Conservation (phyloP, 495 filamentous ascomycete genomes). For the Podospora anserina region DNA sequence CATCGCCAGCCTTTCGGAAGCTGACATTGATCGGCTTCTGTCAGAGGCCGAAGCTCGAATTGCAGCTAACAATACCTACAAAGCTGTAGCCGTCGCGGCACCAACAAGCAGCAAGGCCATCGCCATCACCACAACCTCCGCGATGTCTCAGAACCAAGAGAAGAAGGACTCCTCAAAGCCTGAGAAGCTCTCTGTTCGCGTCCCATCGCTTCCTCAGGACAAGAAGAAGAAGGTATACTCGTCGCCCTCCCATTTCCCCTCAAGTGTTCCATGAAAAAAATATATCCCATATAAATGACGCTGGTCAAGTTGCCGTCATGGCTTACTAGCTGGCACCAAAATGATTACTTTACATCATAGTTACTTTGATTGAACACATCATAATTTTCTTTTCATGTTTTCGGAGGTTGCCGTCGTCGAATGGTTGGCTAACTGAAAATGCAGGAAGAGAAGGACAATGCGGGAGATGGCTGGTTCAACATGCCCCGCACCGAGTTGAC, state of each 20-base stretch:
- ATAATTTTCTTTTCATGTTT: slow-evolving; percentile 3
- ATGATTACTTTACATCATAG: slow-evolving; percentile 86
- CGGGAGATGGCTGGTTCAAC: slow-evolving; percentile 76
- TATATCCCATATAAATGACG: slow-evolving; percentile 42
- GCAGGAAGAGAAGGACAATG: slow-evolving; percentile 44
- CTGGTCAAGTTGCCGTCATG: slow-evolving; percentile 45
- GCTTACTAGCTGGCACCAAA: slow-evolving; percentile 44
- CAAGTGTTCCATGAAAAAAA: slow-evolving; percentile 38
- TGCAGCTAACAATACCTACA: slow-evolving; percentile 19
- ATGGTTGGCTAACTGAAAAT: slow-evolving; percentile 21
- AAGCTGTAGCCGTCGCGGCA: slow-evolving; percentile 14
- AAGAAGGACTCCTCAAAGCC: slow-evolving; percentile 16
- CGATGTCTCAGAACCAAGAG: slow-evolving; percentile 5
- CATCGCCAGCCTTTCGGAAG: slow-evolving; percentile 31
- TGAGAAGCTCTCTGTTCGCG: slow-evolving; percentile 39
- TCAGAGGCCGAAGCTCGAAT: slow-evolving; percentile 34
- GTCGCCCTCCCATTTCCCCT: background rate
- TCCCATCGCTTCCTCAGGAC: slow-evolving; percentile 40
- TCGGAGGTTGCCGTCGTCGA: background rate
- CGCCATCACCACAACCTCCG: slow-evolving; percentile 1
- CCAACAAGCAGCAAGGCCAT: slow-evolving; percentile 12
- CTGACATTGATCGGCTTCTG: slow-evolving; percentile 33
- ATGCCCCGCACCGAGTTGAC: slow-evolving; percentile 80
- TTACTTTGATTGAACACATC: slow-evolving; percentile 81
- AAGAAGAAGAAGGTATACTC: slow-evolving; percentile 36